phyloP scores from a whole-genome alignment of 306 rosid genomes.

The Quercus dentata region DNA sequence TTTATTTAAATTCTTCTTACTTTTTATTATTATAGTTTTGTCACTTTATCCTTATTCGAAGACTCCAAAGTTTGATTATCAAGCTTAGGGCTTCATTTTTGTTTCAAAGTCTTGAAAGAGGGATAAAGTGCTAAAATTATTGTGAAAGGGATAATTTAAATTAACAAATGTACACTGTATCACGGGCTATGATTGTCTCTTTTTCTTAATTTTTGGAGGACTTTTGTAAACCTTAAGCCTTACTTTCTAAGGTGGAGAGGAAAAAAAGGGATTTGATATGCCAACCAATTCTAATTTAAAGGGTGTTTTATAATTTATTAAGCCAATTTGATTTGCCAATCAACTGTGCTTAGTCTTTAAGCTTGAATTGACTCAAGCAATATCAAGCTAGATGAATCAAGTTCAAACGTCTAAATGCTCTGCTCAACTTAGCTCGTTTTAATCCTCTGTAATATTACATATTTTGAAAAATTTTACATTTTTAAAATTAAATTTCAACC shows the following conservation, averaged over 20 bases:
- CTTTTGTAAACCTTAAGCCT: neutral
- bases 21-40: constrained; percentile 24
- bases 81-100: constrained; percentile 18
- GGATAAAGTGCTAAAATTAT: constrained; percentile 26
- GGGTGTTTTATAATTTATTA: too few species aligned
- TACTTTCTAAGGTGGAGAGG: neutral
- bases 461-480: too few species aligned
- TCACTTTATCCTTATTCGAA: constrained; percentile 40
- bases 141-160: constrained; percentile 5
- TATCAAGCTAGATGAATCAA: too few species aligned
- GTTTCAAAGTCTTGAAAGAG: constrained; percentile 12
- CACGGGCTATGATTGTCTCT: neutral
- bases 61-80: constrained; percentile 24
- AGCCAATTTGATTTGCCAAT: too few species aligned
- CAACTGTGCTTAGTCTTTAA: too few species aligned
- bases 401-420: too few species aligned
- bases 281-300: too few species aligned
- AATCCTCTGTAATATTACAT: too few species aligned
- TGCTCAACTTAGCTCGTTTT: too few species aligned
- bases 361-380: too few species aligned
- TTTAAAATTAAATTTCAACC: too few species aligned
- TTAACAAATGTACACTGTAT: neutral
- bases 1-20: constrained; percentile 25
- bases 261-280: too few species aligned
- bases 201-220: neutral